These are phyloP conservation scores for Phtheirospermum japonicum DNA, from an alignment of 257 asterid species.

Conservation along the genomic window DNA sequence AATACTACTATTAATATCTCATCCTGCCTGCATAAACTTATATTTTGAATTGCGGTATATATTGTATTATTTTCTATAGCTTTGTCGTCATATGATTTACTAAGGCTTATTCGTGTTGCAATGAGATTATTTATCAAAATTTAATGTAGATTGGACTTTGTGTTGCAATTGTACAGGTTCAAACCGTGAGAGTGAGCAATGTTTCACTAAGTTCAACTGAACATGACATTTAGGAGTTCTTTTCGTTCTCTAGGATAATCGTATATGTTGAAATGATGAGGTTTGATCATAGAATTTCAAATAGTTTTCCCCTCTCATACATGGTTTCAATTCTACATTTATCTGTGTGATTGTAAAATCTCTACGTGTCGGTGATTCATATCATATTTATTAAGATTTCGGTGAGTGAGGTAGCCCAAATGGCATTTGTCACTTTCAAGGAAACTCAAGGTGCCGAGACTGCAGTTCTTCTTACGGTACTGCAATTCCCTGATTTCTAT, in stretches of 20 bases:
- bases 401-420: slow-evolving; percentile 60
- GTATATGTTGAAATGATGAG: slow-evolving; percentile 58
- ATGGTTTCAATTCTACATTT: not conserved
- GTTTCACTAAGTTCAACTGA: slow-evolving; percentile 58
- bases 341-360: not conserved
- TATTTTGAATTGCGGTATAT: too few species aligned
- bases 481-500: slow-evolving; percentile 16
- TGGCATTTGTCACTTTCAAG: slow-evolving; percentile 63
- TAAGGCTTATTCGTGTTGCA: not conserved
- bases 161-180: slow-evolving; percentile 29
- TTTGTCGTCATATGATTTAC: not conserved
- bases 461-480: slow-evolving; percentile 69
- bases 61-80: not conserved
- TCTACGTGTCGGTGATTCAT: not conserved
- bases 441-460: slow-evolving; percentile 61
- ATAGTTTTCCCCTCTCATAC: slow-evolving; percentile 6
- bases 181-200: slow-evolving; percentile 67
- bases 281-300: slow-evolving; percentile 30
- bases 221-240: slow-evolving; percentile 67
- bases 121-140: not conserved
- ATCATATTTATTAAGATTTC: slow-evolving; percentile 14
- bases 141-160: not conserved
- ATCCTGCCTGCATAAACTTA: too few species aligned
- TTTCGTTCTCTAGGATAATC: slow-evolving; percentile 68
- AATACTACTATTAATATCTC: too few species aligned